Percentiles rank a stretch among this genome's conserved stretches.
These are phyloP conservation scores for Mucor indicus DNA, from an alignment of 371 early-diverging fungal genomes.

Conservation along the genomic window DNA sequence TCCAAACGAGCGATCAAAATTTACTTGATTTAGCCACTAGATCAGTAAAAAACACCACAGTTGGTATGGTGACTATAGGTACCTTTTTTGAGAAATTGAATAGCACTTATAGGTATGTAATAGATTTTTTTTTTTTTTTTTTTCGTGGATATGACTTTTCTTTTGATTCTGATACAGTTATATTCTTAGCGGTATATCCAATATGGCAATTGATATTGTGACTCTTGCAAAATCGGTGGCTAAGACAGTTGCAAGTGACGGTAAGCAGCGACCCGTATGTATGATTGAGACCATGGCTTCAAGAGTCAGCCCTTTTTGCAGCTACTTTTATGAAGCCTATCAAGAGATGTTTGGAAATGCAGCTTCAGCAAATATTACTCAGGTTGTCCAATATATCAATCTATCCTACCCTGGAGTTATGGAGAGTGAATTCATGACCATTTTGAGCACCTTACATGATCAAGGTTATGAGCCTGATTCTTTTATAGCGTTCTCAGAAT, in stretches of 20 bases:
- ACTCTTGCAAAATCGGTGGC: slow-evolving; percentile 17
- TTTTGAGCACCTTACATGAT: slow-evolving; percentile 4
- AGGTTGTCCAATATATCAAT: slow-evolving; percentile 23
- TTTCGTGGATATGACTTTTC: background rate
- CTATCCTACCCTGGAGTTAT: slow-evolving; percentile 14
- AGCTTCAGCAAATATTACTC: background rate
- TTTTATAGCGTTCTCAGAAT: slow-evolving; percentile 29
- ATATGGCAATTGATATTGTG: slow-evolving; percentile 14
- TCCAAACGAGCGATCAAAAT: slow-evolving; percentile 22
- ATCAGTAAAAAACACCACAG: background rate
- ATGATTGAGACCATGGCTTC: slow-evolving; percentile 14
- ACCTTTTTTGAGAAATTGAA: slow-evolving; percentile 15
- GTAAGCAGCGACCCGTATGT: slow-evolving; percentile 15
- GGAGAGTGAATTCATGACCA: slow-evolving; percentile 15
- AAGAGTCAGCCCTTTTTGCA: slow-evolving; percentile 15
- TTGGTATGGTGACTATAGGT: slow-evolving; percentile 8
- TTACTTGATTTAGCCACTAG: no score
- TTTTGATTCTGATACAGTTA: background rate
- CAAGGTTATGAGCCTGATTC: slow-evolving; percentile 22
- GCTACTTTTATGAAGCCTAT: slow-evolving; percentile 18
- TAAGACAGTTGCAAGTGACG: slow-evolving; percentile 10
- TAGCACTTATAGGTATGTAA: slow-evolving; percentile 1
- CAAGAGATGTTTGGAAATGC: background rate
- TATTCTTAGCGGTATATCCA: slow-evolving; percentile 4
- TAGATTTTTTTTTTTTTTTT: background rate